Conservation (phyloP, 257 asterid genomes). For the Haberlea rhodopensis region DNA sequence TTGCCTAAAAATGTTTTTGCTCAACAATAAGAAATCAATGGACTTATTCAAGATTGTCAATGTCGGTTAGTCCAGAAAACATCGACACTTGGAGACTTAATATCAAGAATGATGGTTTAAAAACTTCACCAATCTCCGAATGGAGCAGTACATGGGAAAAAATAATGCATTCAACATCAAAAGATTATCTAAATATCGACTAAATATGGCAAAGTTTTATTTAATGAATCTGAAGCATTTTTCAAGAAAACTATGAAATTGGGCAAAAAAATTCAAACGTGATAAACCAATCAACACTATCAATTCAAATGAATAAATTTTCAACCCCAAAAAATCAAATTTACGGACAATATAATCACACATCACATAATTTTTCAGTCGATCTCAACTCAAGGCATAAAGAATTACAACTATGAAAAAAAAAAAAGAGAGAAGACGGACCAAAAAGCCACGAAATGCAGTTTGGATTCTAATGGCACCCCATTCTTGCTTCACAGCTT, state of each 20-base stretch:
- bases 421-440: constrained; percentile 17
- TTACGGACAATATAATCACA: too few species aligned
- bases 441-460: constrained; percentile 90
- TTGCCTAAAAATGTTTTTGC: constrained; percentile 47
- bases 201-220: too few species aligned
- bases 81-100: too few species aligned
- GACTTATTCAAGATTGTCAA: not conserved
- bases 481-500: constrained; percentile 81
- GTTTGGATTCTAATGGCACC: constrained; percentile 92
- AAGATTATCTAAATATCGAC: too few species aligned
- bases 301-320: too few species aligned
- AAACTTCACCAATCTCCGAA: too few species aligned
- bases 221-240: too few species aligned
- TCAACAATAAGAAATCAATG: not conserved
- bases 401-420: not conserved
- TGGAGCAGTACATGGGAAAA: too few species aligned
- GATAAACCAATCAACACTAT: not conserved
- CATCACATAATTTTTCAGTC: not conserved
- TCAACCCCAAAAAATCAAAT: not conserved
- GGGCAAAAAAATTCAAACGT: not conserved
- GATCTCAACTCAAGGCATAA: not conserved
- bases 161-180: too few species aligned
- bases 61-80: too few species aligned
- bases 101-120: too few species aligned
- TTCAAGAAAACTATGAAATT: too few species aligned